Conservation (phyloP, 345 rosid genomes). For the Ceriops tagal region DNA sequence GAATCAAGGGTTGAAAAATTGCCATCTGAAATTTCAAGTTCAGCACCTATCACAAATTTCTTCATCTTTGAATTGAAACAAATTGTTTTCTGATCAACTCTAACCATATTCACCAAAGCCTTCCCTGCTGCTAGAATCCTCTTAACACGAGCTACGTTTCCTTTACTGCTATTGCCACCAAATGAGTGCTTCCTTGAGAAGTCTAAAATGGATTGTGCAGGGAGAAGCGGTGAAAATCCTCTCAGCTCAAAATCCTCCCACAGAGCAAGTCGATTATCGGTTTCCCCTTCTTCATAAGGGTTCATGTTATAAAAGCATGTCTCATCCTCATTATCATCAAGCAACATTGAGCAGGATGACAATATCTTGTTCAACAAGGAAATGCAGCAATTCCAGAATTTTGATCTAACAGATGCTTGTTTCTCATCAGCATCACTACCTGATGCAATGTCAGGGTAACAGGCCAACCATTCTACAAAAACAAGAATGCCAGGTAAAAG, state of each 20-base stretch:
- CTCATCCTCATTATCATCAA: slow-evolving; percentile 71
- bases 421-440: slow-evolving; percentile 68
- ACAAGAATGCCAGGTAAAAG: slow-evolving; percentile 77
- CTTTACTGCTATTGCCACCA: slow-evolving; percentile 60
- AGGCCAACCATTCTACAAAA: slow-evolving; percentile 93
- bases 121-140: slow-evolving; percentile 90
- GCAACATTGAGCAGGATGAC: slow-evolving; percentile 41
- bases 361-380: slow-evolving; percentile 65
- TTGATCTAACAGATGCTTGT: slow-evolving; percentile 54
- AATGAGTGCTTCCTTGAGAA: slow-evolving; percentile 71
- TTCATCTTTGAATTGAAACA: slow-evolving; percentile 64
- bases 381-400: slow-evolving; percentile 69
- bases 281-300: slow-evolving; percentile 89
- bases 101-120: slow-evolving; percentile 54
- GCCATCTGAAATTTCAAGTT: slow-evolving; percentile 41
- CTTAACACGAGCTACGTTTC: slow-evolving; percentile 60
- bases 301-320: slow-evolving; percentile 85
- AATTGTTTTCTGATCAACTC: slow-evolving; percentile 54
- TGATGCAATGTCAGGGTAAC: slow-evolving; percentile 67
- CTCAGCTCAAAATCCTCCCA: slow-evolving; percentile 94
- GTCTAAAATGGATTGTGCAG: slow-evolving; percentile 82
- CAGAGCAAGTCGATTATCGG: slow-evolving; percentile 80
- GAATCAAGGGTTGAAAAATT: slow-evolving; percentile 26
- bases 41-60: slow-evolving; percentile 69
- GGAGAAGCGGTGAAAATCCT: slow-evolving; percentile 82